Evolutionary conservation across 257 asterid genomes (phyloP).

Genomic region (Solanum bulbocastanum): DNA sequence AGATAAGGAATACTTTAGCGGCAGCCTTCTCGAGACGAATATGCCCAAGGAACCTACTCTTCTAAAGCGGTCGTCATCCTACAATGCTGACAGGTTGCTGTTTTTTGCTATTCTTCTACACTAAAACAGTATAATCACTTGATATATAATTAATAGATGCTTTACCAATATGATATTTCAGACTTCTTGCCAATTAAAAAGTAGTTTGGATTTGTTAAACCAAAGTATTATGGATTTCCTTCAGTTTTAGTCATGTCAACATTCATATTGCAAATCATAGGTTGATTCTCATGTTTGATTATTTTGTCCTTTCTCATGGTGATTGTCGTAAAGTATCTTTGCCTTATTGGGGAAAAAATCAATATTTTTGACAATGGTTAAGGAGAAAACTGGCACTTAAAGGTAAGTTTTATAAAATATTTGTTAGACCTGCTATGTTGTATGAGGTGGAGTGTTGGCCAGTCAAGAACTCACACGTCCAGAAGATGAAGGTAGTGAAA

Average conservation of each 20-base stretch:
- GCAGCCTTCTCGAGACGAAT: constrained; percentile 77
- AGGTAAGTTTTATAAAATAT: background rate
- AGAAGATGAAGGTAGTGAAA: background rate
- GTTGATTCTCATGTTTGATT: background rate
- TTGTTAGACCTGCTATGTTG: background rate
- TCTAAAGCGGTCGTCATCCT: constrained; percentile 77
- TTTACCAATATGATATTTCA: background rate
- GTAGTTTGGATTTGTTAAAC: background rate
- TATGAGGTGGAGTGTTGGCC: background rate
- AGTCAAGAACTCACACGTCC: background rate
- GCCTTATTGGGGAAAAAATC: background rate
- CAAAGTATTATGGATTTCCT: background rate
- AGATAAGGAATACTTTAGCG: constrained; percentile 88
- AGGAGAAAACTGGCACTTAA: background rate
- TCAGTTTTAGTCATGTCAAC: background rate
- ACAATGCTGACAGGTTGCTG: constrained; percentile 67
- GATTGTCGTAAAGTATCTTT: background rate
- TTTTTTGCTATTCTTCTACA: background rate
- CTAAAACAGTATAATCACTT: background rate
- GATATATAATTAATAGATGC: background rate
- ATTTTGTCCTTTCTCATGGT: background rate
- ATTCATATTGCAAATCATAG: background rate
- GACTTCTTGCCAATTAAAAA: background rate
- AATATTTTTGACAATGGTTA: background rate
- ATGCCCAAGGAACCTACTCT: constrained; percentile 45